These are phyloP conservation scores for Tylopilus subfusipes DNA, from an alignment of 768 basidiomycete genomes.

Conservation along the genomic window DNA sequence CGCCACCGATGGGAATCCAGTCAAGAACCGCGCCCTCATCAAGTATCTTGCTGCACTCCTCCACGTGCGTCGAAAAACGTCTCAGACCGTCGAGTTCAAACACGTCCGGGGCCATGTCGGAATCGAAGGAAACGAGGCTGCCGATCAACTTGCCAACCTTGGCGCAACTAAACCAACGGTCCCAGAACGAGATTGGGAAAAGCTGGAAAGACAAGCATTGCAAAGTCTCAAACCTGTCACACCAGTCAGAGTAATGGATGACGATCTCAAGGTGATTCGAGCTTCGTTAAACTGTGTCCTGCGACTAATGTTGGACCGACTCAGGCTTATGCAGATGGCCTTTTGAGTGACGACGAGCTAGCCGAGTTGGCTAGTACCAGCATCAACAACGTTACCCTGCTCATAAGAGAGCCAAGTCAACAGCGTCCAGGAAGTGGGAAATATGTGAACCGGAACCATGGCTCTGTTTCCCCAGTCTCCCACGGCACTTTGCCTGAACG, in stretches of 20 bases:
- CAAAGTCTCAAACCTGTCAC: slow-evolving; percentile 10
- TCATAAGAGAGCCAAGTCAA: background rate
- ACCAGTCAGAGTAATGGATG: background rate
- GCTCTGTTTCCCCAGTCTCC: background rate
- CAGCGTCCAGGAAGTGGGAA: background rate
- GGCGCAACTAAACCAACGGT: slow-evolving; percentile 43
- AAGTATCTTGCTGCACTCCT: slow-evolving; percentile 65
- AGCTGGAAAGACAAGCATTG: slow-evolving; percentile 15
- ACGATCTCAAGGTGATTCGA: slow-evolving; percentile 20
- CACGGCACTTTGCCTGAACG: background rate
- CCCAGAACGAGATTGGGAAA: slow-evolving; percentile 60
- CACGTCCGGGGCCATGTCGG: slow-evolving; percentile 82
- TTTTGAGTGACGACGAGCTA: slow-evolving; percentile 35
- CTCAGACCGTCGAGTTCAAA: slow-evolving; percentile 58
- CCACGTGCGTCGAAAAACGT: slow-evolving; percentile 44
- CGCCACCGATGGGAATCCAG: slow-evolving; percentile 45
- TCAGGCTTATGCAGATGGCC: slow-evolving; percentile 35
- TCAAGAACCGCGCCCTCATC: slow-evolving; percentile 74
- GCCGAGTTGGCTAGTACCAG: slow-evolving; percentile 16
- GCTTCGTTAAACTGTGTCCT: background rate
- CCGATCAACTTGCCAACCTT: slow-evolving; percentile 67
- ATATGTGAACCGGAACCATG: background rate
- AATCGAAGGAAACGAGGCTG: slow-evolving; percentile 79
- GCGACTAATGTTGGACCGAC: slow-evolving; percentile 5
- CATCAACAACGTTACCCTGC: background rate